phyloP scores from a whole-genome alignment of 164 flowering plant species.

The Vitis labrusca region DNA sequence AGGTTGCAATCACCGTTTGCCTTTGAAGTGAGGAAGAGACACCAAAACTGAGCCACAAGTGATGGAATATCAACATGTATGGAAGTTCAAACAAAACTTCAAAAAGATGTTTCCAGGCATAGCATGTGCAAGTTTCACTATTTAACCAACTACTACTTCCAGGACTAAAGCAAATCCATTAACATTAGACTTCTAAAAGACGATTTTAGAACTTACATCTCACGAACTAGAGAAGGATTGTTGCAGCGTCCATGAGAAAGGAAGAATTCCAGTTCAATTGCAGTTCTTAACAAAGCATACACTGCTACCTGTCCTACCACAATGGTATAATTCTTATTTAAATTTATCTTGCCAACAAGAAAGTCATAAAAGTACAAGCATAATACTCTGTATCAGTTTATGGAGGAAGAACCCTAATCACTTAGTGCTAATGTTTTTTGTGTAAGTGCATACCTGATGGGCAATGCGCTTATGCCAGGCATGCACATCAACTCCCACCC shows the following conservation, averaged over 20 bases:
- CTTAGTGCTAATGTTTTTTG: background rate
- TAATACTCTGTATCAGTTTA: background rate
- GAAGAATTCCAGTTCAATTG: constrained; percentile 36
- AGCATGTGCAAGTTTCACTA: background rate
- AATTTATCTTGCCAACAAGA: background rate
- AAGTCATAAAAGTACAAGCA: background rate
- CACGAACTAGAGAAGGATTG: constrained; percentile 32
- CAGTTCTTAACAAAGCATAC: constrained; percentile 54
- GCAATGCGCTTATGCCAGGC: constrained; percentile 63
- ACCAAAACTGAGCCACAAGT: background rate
- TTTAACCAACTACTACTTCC: background rate
- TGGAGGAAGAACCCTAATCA: constrained; percentile 2
- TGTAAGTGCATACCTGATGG: constrained; percentile 42
- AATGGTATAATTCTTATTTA: constrained; percentile 1
- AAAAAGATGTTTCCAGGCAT: background rate
- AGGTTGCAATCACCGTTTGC: background rate
- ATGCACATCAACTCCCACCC: constrained; percentile 69
- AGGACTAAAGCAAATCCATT: background rate
- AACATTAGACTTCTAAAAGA: background rate
- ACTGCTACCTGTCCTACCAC: constrained; percentile 53
- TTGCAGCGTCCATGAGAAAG: constrained; percentile 35
- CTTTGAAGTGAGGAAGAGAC: background rate
- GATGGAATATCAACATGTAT: background rate
- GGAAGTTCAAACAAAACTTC: background rate
- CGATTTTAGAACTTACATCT: constrained; percentile 41